These are phyloP conservation scores for Incumbomyces delicatus DNA, from an alignment of 2,329 filamentous ascomycete species.

Conservation along the genomic window DNA sequence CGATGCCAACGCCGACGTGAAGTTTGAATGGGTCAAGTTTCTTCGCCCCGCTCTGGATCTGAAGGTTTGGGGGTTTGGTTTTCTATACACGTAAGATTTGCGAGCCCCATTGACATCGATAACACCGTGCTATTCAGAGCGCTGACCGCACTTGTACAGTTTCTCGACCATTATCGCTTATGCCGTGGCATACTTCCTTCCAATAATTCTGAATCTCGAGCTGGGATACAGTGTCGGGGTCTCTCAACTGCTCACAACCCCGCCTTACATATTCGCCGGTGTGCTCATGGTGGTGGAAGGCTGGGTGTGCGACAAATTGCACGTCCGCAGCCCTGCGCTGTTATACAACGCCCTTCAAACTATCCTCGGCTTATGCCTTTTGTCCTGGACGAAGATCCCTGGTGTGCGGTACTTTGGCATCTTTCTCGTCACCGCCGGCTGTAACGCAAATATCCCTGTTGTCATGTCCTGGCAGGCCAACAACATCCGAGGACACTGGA, in stretches of 20 bases:
- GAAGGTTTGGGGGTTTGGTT: constrained; percentile 47
- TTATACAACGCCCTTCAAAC: constrained; percentile 55
- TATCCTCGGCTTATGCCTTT: constrained; percentile 26
- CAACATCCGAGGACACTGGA: constrained; percentile 82
- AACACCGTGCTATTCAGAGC: constrained; percentile 33
- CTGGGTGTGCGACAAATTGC: constrained; percentile 58
- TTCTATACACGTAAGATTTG: constrained; percentile 35
- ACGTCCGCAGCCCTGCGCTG: constrained; percentile 56
- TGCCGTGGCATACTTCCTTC: too few species aligned
- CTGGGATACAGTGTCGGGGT: constrained; percentile 56
- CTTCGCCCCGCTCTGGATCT: constrained; percentile 37
- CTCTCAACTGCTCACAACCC: constrained; percentile 62
- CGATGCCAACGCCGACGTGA: constrained; percentile 39
- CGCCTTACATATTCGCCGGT: constrained; percentile 53
- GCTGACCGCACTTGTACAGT: too few species aligned
- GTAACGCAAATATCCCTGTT: constrained; percentile 65
- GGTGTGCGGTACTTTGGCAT: constrained; percentile 60
- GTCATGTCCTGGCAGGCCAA: constrained; percentile 73
- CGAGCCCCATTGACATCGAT: too few species aligned
- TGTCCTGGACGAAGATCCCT: too few species aligned
- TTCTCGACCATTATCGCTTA: too few species aligned
- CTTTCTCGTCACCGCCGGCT: constrained; percentile 62
- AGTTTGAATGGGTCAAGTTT: constrained; percentile 43
- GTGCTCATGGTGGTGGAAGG: constrained; percentile 52
- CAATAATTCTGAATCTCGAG: constrained; percentile 43